Conservation (phyloP, 164 flowering plant species). For the Buxus sempervirens region DNA sequence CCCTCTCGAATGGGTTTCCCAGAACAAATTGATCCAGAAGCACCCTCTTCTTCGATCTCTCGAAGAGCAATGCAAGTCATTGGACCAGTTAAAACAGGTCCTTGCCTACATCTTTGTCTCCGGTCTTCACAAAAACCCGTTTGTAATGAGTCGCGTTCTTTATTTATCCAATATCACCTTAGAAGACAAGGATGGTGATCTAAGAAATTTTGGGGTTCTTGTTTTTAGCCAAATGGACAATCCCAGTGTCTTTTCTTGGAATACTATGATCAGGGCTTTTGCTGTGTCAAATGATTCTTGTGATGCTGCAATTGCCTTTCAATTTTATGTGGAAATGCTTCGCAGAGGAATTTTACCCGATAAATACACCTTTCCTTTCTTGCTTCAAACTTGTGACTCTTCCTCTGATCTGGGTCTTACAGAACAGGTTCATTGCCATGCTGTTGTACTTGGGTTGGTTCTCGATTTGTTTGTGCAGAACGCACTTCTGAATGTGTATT, state of each 20-base stretch:
- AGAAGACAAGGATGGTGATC: neutral
- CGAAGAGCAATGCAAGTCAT: conserved; percentile 13
- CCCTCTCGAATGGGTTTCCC: conserved; percentile 13
- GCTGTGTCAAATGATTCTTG: conserved; percentile 3
- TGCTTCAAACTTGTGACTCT: conserved; percentile 19
- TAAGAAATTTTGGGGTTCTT: conserved; percentile 8
- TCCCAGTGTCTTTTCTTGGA: conserved; percentile 25
- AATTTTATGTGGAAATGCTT: conserved; percentile 16
- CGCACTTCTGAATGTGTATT: conserved; percentile 11
- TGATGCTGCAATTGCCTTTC: conserved; percentile 6
- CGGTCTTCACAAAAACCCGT: conserved; percentile 23
- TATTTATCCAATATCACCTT: conserved; percentile 4
- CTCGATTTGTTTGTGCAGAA: conserved; percentile 17
- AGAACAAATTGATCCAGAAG: conserved; percentile 21
- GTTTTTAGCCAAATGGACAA: conserved; percentile 9
- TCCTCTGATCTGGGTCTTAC: conserved; percentile 15
- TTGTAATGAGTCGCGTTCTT: conserved; percentile 23
- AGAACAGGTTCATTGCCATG: conserved; percentile 20
- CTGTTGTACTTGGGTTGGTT: conserved; percentile 9
- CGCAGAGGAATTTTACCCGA: conserved; percentile 12
- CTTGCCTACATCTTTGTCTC: conserved; percentile 18
- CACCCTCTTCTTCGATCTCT: conserved; percentile 14
- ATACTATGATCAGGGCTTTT: conserved; percentile 22
- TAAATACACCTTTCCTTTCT: conserved; percentile 21
- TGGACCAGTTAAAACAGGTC: conserved; percentile 16